These are phyloP conservation scores for Begonia masoniana DNA, from an alignment of 306 rosid genomes.

Conservation along the genomic window DNA sequence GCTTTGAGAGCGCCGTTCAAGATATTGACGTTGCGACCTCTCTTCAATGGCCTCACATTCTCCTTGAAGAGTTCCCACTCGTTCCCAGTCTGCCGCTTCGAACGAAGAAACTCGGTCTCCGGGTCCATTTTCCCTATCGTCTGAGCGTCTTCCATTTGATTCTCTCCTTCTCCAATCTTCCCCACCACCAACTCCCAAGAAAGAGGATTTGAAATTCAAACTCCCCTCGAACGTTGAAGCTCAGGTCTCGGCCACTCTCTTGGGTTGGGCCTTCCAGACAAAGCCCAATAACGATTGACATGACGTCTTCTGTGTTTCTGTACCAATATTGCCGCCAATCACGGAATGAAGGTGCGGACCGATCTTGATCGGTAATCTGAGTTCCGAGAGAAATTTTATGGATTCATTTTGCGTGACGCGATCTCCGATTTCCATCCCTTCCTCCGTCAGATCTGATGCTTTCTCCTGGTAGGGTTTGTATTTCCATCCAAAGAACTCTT, in stretches of 20 bases:
- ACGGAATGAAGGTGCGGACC: no score
- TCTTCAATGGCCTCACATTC: constrained; percentile 80
- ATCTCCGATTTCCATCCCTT: not conserved
- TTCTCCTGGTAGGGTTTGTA: not conserved
- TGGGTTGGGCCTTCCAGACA: no score
- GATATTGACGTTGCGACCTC: constrained; percentile 70
- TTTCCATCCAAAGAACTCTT: not conserved
- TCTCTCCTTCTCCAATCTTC: no score
- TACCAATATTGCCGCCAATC: no score
- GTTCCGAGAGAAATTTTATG: not conserved
- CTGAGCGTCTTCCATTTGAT: constrained; percentile 4
- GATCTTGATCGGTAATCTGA: not conserved
- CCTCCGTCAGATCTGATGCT: not conserved
- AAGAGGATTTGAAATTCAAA: no score
- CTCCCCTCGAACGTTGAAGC: no score
- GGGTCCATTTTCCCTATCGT: constrained; percentile 30
- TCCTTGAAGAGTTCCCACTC: constrained; percentile 93
- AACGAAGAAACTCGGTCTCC: constrained; percentile 62
- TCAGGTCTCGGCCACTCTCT: no score
- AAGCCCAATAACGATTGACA: no score
- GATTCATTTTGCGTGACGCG: not conserved
- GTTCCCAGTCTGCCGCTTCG: constrained; percentile 48
- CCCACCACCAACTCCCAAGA: no score
- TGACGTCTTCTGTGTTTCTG: no score
- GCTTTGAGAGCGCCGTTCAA: constrained; percentile 59